Conservation (phyloP, 495 filamentous ascomycete species). For the Penicillium canescens region DNA sequence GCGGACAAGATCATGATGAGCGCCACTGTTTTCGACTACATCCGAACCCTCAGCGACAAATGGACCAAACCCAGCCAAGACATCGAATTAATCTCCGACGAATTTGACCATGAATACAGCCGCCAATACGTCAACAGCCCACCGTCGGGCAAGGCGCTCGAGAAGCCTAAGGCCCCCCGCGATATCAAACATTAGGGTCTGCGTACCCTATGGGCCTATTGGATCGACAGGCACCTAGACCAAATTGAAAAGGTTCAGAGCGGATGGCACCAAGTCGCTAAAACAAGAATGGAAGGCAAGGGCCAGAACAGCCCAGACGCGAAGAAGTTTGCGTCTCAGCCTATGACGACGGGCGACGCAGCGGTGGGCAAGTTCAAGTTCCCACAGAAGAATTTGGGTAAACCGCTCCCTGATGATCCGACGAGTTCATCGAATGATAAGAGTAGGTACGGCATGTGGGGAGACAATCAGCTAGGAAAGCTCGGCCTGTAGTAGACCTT, state of each 20-base stretch:
- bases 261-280: slow-evolving; percentile 6
- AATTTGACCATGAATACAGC: slow-evolving; percentile 9
- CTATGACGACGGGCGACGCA: background rate
- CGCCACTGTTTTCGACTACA: slow-evolving; percentile 12
- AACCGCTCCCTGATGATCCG: background rate
- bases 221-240: slow-evolving; percentile 11
- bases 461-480: slow-evolving; percentile 5
- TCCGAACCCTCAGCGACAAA: background rate
- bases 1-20: slow-evolving; percentile 13
- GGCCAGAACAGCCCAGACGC: background rate
- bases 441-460: slow-evolving; percentile 4
- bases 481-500: slow-evolving; percentile 6
- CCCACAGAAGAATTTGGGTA: background rate
- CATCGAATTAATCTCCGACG: slow-evolving; percentile 8
- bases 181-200: slow-evolving; percentile 9
- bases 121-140: background rate
- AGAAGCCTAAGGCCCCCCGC: background rate
- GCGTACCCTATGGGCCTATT: slow-evolving; percentile 17
- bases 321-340: background rate
- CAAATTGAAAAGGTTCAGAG: slow-evolving; percentile 1
- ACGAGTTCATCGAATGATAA: slow-evolving; percentile 7
- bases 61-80: slow-evolving; percentile 10
- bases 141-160: slow-evolving; percentile 6
- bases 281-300: background rate
- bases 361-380: slow-evolving; percentile 2